Base-by-base conservation (phyloP, 1,284 basidiomycete species). In the Apiotrichum domesticum region DNA sequence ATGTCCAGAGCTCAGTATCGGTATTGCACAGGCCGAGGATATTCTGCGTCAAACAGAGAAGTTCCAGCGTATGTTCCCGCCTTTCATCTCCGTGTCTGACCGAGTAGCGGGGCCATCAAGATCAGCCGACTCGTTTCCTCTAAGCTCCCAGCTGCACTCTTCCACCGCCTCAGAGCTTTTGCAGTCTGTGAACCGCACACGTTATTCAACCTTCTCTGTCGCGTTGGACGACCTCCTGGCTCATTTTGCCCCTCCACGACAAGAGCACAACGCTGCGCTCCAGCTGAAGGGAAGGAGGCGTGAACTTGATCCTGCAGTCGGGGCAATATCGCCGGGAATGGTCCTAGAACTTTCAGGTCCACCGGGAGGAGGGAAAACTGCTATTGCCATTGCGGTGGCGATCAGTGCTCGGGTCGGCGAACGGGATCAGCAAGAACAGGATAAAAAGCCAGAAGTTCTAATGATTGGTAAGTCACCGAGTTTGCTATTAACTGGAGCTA, bases 331-430 rank as follows among this genome's bases (percentile, higher is more conserved):
- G 0, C 74, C 70, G 2, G 73, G 76, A 1, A 71, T 72, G 67
- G 62, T 69, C 2, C 34, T 77, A 1, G 75, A 77, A 57, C 51
- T 78, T 3, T 66, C 71, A 3, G 69, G 70, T 1, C 73, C 75
- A 2, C 75, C 76, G 0, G 76, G 76, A 2, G 59, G 56, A 14
- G 76, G 76, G 0, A 78, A 78, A 62, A 74, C 70, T 3, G 49
- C 60, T 1, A 39, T 75, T 6, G 56, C 63, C 0, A 37, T 75
- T 1, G 69, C 60, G 0, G 46, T 73, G 11, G 68, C 65, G 1
- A 39, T 77, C n/a, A 70, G 63, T 52, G 72, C 70, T 8, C 55
- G 71, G 14, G 4, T 64, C 29, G 45, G 52, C 1, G 46, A 61
- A 33, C 60, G 51, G 3, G 47, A 43, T 15, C 54, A 56, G 21